Evolutionary conservation across 1,139 yeast species (phyloP), one percentile per base, ranked within the genome.

Genomic region (Yamadazyma diospyri): DNA sequence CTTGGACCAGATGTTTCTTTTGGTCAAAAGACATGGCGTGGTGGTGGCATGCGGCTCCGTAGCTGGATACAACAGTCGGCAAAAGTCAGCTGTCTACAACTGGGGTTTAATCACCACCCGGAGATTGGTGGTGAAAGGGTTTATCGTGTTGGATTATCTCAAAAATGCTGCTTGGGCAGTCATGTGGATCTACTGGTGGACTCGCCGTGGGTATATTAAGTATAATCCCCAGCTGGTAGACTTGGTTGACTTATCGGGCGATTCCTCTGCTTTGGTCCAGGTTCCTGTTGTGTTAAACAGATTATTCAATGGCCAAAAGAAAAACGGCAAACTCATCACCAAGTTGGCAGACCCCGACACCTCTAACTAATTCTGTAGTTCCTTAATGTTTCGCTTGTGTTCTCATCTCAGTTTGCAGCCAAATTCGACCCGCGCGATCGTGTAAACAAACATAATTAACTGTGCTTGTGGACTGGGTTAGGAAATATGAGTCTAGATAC

Each of bases 11-110:
- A 69, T 72, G 37, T 53, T 77, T 38, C 44, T 53, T 4, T 55
- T 63, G 35, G 46, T 70, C 43, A 71, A 65, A 40, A 47, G 46
- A n/a, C 53, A 48, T 32, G 80, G 78, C 27, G 58, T 53, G 11
- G 58, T 80, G 31, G 51, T 77, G 38, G 78, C 78, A 20, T 77
- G 84, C 59, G 87, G 86, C 35, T 68, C 80, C 4, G 75, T 80
- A 42, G 55, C 84, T 22, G 76, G 76, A 34, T 79, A 78, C 53
- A 74, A 77, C 40, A 39, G 43, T 7, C n/a, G n/a, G n/a, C 43
- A 51, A 4, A 62, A 64, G 35, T 39, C 54, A 16, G 51, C 40
- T 0, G 59, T 73, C 34, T 50, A 54, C 20, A 56, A 51, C 37
- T 74, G 76, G 67, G 46, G 58, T 10, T 48, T 58, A 23, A 67